Base-by-base conservation (phyloP, 2,329 filamentous ascomycete species). In the Claviceps cyperi region DNA sequence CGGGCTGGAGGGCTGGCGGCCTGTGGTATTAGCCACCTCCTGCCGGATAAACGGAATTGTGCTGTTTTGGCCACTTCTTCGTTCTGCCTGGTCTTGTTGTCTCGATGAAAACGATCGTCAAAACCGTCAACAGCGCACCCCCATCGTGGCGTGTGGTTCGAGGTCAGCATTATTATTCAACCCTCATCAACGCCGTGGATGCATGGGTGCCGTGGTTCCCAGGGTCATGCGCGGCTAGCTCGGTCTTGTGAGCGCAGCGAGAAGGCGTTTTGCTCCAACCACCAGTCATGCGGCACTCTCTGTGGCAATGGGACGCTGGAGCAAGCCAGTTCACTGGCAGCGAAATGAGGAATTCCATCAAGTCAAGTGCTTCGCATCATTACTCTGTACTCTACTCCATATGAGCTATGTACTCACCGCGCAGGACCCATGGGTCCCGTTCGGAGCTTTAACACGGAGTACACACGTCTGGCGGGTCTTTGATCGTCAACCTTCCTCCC, bases 11-110 rank as follows among this genome's bases (percentile, higher is more conserved):
- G 45, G 14, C 24, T 39, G 24, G 36, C n/a, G 22, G 22, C 36
- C 38, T 40, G 15, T 37, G 38, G 46, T 22, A 47, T 21, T 14
- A 35, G 21, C 14, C 35, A 46, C 40, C 32, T n/a, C n/a, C 40
- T 44, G 48, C 40, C 48, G 41, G 48, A 38, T 49, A 49, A 45
- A 49, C 41, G 28, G 39, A 17, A 6, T 21, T 14, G 35, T 45
- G 32, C 40, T 46, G 21, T 43, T 48, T 48, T 43, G 21, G 11
- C 22, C 39, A 24, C 35, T 22, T 28, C 15, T 35, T 40, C 19
- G 21, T 35, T 45, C 39, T 45, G 39, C 32, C 35, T 40, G 40
- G 21, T 49, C 39, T 43, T 32, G 28, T 37, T 36, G 38, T 41
- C 38, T 48, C 37, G 35, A 35, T 37, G 15, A 22, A 14, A 21